Evolutionary conservation across 176 grass and related monocot species (phyloP).

Genomic region (Dactylis glomerata): DNA sequence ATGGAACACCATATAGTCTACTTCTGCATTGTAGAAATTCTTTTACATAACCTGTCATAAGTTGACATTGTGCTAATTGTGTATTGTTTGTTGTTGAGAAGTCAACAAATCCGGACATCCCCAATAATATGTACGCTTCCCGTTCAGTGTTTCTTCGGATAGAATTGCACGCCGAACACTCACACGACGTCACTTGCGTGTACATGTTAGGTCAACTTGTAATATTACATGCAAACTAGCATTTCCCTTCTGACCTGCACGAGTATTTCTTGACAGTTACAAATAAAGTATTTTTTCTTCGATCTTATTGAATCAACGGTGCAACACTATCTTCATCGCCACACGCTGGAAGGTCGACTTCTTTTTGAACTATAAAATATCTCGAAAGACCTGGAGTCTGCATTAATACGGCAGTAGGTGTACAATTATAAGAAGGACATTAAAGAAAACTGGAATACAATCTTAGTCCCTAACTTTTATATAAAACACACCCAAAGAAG

Average conservation of each 20-base stretch:
- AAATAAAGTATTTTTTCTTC: no score
- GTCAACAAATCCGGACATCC: neutral
- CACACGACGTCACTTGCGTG: neutral
- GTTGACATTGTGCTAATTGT: slow-evolving; percentile 6
- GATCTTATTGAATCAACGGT: no score
- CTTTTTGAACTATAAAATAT: no score
- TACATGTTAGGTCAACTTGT: slow-evolving; percentile 1
- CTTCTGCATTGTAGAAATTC: neutral
- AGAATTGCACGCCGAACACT: neutral
- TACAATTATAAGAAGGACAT: no score
- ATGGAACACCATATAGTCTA: neutral
- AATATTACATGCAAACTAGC: neutral
- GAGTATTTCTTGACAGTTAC: neutral
- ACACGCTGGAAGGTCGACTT: no score
- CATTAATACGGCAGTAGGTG: no score
- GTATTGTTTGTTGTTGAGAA: neutral
- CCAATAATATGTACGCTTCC: neutral
- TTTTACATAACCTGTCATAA: neutral
- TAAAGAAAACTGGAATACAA: no score
- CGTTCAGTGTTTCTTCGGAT: neutral
- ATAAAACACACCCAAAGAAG: no score
- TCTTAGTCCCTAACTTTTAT: no score
- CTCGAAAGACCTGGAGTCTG: no score
- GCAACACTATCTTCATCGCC: no score
- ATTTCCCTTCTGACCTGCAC: neutral